These are phyloP conservation scores for Phytophthora europaea DNA, from an alignment of 352 stramenopile genomes.

Conservation along the genomic window DNA sequence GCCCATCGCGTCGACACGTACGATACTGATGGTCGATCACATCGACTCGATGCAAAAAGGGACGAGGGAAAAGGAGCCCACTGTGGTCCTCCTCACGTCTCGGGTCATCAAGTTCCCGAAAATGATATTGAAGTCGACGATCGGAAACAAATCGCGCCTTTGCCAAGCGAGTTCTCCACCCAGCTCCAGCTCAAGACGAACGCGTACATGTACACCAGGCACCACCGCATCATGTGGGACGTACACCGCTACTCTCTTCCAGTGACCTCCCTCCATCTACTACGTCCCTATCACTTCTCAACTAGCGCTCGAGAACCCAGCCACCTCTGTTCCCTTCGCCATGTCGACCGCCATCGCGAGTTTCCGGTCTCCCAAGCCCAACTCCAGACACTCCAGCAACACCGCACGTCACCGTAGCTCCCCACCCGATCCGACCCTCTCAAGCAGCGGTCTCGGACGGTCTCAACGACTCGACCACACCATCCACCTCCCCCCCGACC, in stretches of 20 bases:
- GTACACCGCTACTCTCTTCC: background rate
- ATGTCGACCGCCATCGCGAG: constrained; percentile 5
- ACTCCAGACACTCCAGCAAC: constrained; percentile 14
- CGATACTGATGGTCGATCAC: too few species aligned
- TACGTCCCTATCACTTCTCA: constrained; percentile 13
- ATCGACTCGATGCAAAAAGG: background rate
- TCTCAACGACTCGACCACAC: constrained; percentile 11
- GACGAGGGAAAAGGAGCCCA: constrained; percentile 18
- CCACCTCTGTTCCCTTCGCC: background rate
- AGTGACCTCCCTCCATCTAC: background rate
- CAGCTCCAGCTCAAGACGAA: background rate
- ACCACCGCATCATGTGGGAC: background rate
- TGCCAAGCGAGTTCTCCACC: background rate
- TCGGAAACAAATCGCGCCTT: constrained; percentile 9
- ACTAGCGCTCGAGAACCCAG: constrained; percentile 17
- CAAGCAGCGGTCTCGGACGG: constrained; percentile 14
- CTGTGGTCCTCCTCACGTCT: constrained; percentile 16
- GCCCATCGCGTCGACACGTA: too few species aligned
- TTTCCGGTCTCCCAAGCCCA: constrained; percentile 20
- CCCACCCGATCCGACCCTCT: constrained; percentile 15
- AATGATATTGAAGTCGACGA: constrained; percentile 29
- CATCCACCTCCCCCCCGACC: constrained; percentile 25
- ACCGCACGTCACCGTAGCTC: background rate
- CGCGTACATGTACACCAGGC: background rate
- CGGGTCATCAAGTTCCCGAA: constrained; percentile 30